These are phyloP conservation scores for Lentithecium fluviatile DNA, from an alignment of 495 filamentous ascomycete species.

Conservation along the genomic window DNA sequence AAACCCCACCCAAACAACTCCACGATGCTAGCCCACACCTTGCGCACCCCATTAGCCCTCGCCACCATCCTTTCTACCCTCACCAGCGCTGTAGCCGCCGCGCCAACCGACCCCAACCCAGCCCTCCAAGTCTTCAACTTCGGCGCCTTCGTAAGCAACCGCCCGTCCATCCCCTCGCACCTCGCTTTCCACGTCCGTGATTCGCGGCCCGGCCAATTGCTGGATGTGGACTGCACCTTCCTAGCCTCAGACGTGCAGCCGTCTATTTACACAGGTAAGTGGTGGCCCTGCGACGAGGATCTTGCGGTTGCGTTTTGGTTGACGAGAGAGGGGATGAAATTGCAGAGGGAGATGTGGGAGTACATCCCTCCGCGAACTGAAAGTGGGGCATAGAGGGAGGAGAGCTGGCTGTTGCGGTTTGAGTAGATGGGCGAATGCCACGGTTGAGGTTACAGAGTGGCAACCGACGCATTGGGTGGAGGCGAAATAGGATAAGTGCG, in stretches of 20 bases:
- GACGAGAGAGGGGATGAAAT: neutral
- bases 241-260: neutral
- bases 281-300: conserved; percentile 1
- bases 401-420: too few species aligned
- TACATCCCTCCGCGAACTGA: neutral
- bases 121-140: conserved; percentile 13
- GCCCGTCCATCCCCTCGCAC: neutral
- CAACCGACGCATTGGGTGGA: neutral
- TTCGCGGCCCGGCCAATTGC: neutral
- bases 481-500: neutral
- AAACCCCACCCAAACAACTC: too few species aligned
- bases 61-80: too few species aligned
- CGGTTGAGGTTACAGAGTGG: neutral
- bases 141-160: conserved; percentile 12
- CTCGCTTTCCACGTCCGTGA: conserved; percentile 15
- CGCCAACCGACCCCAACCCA: neutral
- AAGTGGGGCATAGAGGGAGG: too few species aligned
- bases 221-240: conserved; percentile 14
- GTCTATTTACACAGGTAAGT: conserved; percentile 2
- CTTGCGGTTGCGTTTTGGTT: conserved; percentile 5
- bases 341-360: neutral
- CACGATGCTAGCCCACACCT: too few species aligned
- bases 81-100: too few species aligned
- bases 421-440: neutral
- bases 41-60: too few species aligned